Evolutionary conservation across 345 rosid species (phyloP).

Genomic region (Trapa incisa): DNA sequence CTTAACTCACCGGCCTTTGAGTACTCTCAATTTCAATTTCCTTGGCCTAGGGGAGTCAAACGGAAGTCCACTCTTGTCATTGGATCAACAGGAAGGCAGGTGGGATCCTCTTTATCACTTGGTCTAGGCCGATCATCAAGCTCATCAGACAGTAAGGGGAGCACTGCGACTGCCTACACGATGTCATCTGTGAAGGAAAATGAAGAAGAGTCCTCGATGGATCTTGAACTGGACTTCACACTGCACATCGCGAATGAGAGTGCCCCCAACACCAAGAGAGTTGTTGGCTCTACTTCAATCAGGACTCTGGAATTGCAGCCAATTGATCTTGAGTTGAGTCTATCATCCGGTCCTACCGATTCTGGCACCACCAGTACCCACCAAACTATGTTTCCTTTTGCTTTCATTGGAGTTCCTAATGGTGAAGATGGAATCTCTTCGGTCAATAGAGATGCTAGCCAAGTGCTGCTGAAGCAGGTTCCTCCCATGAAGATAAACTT

Average conservation of each 20-base stretch:
- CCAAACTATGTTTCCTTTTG: slow-evolving; percentile 17
- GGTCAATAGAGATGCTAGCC: slow-evolving; percentile 27
- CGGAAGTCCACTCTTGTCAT: slow-evolving; percentile 57
- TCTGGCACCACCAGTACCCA: slow-evolving; percentile 53
- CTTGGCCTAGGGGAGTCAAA: slow-evolving; percentile 41
- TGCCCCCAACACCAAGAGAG: slow-evolving; percentile 25
- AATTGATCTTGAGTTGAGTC: slow-evolving; percentile 72
- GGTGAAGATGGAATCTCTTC: not conserved
- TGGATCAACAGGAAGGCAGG: slow-evolving; percentile 27
- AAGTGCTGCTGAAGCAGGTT: slow-evolving; percentile 27
- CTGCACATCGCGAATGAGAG: slow-evolving; percentile 75
- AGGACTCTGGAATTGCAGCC: slow-evolving; percentile 29
- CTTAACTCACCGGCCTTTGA: slow-evolving; percentile 47
- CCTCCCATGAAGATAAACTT: slow-evolving; percentile 13
- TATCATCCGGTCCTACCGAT: slow-evolving; percentile 48
- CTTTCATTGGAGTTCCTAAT: not conserved
- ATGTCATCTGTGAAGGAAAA: slow-evolving; percentile 78
- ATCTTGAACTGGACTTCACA: slow-evolving; percentile 64
- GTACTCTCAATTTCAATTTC: slow-evolving; percentile 6
- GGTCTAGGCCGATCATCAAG: slow-evolving; percentile 60
- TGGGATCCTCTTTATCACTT: slow-evolving; percentile 59
- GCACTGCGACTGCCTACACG: slow-evolving; percentile 64
- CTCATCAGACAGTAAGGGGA: slow-evolving; percentile 88
- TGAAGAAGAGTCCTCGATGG: slow-evolving; percentile 78
- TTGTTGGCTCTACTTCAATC: slow-evolving; percentile 18